Base-by-base conservation (phyloP, 202 grass and related monocot genomes). In the Eragrostis tef region DNA sequence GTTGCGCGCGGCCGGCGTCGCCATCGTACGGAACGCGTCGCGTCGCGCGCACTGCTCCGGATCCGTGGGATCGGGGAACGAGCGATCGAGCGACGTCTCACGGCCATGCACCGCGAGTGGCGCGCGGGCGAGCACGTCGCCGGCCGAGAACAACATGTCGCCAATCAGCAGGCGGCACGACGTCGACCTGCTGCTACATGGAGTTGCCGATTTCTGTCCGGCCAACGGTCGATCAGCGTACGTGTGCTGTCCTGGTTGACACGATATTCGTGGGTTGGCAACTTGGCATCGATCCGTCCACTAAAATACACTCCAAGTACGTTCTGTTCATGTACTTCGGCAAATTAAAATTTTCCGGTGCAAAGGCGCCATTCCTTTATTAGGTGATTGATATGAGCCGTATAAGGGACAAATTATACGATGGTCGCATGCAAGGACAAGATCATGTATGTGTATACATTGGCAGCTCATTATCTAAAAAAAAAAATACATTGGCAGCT, bases 101-200 rank as follows among this genome's bases (percentile, higher is more conserved):
- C 21, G 1, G 4, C 24, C 22, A 6, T n/a, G n/a, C n/a, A n/a
- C n/a, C 60, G 22, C 60, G 69, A 80, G 64, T 74, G 84, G 77
- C n/a, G 14, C n/a, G 25, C 39, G 77, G 47, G 48, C 50, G 60
- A 59, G 77, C 70, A 39, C 84, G 77, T 86, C 50, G 50, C 84
- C 61, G 9, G 50, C 84, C 61, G 9, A 17, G n/a, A 39, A 43
- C n/a, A 50, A 29, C 12, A 48, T 39, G 57, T 21, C 73, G 58
- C 61, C 46, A 67, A 65, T 52, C n/a, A 71, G 26, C 41, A 72
- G 54, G 43, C 26, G 27, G 67, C 67, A 72, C 34, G 54, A 72
- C 21, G 43, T 72, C 67, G 42, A 72, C 53, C 12, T 48, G 54
- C 12, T 48, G 54, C 19, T 26, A 25, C 57, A 51, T 34, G 60